Evolutionary conservation across 2,329 filamentous ascomycete species (phyloP), one percentile per base, ranked within the genome.

Genomic region (Didymella segeticola): DNA sequence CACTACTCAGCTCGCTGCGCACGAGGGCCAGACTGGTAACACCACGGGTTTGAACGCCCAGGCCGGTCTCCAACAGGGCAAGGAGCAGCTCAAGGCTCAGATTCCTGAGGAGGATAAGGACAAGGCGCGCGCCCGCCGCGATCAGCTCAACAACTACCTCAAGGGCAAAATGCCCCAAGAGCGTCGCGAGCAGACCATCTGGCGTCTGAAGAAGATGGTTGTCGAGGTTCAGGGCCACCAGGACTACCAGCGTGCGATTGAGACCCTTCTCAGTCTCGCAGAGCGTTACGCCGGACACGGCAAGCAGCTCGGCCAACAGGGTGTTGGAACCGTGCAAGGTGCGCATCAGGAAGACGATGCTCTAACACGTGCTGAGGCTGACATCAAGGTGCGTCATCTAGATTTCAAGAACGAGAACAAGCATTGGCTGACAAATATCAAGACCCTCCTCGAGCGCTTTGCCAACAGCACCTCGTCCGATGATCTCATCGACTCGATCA

Each of bases 141-240:
- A 79, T 53, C 74, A 82, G 52, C 81, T 88, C 22, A 86, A 83
- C 70, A 85, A 90, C 63, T 98, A 98, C 73, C 79, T 97, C 49
- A 83, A 86, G 64, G 84, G 87, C 68, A 99, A 98, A 82, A 83
- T 99, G 77, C 93, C 95, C 1, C 80, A 93, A 76, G 93, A 98
- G 75, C 91, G 95, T 56, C 91, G 93, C 56, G 92, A 98, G 7
- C 92, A 96, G 80, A 88, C 88, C 50, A 88, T 97, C 67, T 96
- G 87, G 84, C 90, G 95, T 30, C 78, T 99, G 63, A 99, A 93
- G 86, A 98, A 98, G 86, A 96, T 98, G 89, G 80, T 99, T 31
- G 87, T 97, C 38, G 95, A 99, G 77, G 92, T 96, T 67, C 95
- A 99, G 78, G 90, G 93, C 51, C 95, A 98, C 71, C 86, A 90